phyloP scores from a whole-genome alignment of 768 basidiomycete species.

The Psilocybe cubensis region DNA sequence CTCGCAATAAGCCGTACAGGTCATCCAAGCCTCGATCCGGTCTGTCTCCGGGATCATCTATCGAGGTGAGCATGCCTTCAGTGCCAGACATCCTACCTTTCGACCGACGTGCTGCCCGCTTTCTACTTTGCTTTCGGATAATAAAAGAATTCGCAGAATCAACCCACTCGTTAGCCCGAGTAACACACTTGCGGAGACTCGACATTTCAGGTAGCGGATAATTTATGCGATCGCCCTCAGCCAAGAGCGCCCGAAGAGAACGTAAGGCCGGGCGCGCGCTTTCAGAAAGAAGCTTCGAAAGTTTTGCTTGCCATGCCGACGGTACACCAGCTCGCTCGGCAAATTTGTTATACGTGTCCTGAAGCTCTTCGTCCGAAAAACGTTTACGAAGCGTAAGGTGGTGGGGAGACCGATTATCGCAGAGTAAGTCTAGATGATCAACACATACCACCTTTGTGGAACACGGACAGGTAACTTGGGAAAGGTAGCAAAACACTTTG shows the following conservation, averaged over 20 bases:
- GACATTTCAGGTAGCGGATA: slow-evolving; percentile 72
- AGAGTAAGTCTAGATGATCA: slow-evolving; percentile 81
- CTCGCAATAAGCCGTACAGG: slow-evolving; percentile 66
- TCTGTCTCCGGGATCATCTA: slow-evolving; percentile 65
- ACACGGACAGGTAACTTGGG: slow-evolving; percentile 86
- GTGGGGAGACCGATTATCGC: slow-evolving; percentile 49
- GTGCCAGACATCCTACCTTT: slow-evolving; percentile 54
- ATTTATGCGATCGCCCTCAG: slow-evolving; percentile 89
- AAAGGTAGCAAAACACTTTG: slow-evolving; percentile 94
- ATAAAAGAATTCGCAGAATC: slow-evolving; percentile 80
- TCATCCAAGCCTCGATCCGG: slow-evolving; percentile 76
- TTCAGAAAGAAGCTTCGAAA: slow-evolving; percentile 68
- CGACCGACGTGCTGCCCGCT: slow-evolving; percentile 70
- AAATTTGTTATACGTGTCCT: slow-evolving; percentile 67
- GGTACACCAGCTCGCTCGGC: slow-evolving; percentile 76
- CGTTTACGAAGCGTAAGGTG: slow-evolving; percentile 75
- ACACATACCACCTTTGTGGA: slow-evolving; percentile 81
- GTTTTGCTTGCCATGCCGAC: slow-evolving; percentile 71
- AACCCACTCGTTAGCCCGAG: slow-evolving; percentile 85
- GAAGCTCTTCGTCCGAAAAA: slow-evolving; percentile 78
- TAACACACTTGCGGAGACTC: slow-evolving; percentile 78
- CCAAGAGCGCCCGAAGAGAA: slow-evolving; percentile 77
- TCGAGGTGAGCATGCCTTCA: slow-evolving; percentile 31
- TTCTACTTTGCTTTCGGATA: slow-evolving; percentile 79
- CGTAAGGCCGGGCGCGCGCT: slow-evolving; percentile 75